A percentile compares a stretch with the other conserved stretches of the same genome.
Conservation (phyloP, 2,329 filamentous ascomycete genomes). For the Pyrenophora graminea region DNA sequence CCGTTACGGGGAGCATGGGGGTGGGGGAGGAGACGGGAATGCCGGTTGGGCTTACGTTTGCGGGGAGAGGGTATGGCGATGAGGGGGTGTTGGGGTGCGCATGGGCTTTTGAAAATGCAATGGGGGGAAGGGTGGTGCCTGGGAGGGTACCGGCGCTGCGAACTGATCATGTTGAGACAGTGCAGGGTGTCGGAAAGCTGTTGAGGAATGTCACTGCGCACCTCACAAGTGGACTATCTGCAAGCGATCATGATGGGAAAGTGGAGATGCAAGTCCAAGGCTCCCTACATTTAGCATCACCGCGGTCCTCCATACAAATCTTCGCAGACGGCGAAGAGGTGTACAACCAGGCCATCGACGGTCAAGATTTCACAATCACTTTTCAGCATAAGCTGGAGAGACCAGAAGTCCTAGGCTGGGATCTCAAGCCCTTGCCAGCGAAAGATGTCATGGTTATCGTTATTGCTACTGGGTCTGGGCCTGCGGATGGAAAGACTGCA, state of each 20-base stretch:
- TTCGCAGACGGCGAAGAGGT: conserved; percentile 25
- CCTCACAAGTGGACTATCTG: background rate
- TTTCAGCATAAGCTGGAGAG: conserved; percentile 12
- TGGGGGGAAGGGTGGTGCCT: conserved; percentile 18
- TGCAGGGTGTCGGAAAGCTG: too few species aligned
- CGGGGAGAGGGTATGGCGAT: conserved; percentile 56
- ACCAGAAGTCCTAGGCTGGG: conserved; percentile 27
- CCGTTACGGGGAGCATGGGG: conserved; percentile 60
- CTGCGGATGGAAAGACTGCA: conserved; percentile 7
- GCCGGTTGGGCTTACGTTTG: conserved; percentile 60
- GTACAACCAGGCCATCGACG: background rate
- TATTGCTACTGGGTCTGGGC: conserved; percentile 11
- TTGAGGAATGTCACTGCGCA: background rate
- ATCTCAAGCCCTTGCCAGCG: conserved; percentile 25
- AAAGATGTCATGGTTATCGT: conserved; percentile 29
- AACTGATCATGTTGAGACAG: conserved; percentile 15
- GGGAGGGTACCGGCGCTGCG: conserved; percentile 12
- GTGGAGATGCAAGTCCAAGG: too few species aligned
- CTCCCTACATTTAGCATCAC: background rate
- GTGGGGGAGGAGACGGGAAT: conserved; percentile 52
- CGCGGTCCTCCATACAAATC: conserved; percentile 13
- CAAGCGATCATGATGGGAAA: too few species aligned
- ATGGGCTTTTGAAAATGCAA: conserved; percentile 28
- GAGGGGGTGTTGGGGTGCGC: conserved; percentile 31
- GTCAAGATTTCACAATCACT: conserved; percentile 12